Base-by-base conservation (phyloP, 495 filamentous ascomycete genomes). In the Aspergillus heteromorphus region DNA sequence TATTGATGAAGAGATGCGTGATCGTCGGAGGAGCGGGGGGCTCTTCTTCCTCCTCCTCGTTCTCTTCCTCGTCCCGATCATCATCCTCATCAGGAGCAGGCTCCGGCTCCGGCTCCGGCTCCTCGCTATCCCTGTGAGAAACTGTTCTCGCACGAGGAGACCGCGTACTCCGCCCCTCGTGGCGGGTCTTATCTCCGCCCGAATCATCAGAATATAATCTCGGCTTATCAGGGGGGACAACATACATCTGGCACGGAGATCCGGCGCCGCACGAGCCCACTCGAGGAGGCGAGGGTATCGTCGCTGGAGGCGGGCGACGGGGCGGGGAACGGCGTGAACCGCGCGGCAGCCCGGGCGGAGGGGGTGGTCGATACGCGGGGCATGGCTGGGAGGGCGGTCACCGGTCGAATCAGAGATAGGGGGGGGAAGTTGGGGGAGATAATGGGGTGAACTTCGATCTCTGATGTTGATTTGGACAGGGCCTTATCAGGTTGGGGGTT, bases 1-100 rank as follows among this genome's bases (percentile, higher is more conserved):
- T 65, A 40, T 61, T 61, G 47, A 67, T 59, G 40, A 65, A 67
- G 2, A 66, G 45, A 40, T 61, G 61, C 18, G 61, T 57, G 8
- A 61, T 54, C 1, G 56, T 51, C 11, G 60, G 51, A 7, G 51
- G 48, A 14, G 40, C 31, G 25, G 25, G 6, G 16, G 21, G 11
- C 4, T 13, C 14, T 43, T 20, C 48, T 14, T 20, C 16, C 1
- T 23, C 47, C 14, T 18, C 31, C 6, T 41, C 31, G 14, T 40
- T 10, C 25, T 57, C 4, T 7, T 4, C 23, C 23, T 27, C 4
- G 7, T 27, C 23, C 23, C 7, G 23, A 27, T 27, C 23, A 3
- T 27, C 4, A 7, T 27, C 23, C 23, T 27, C 23, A 27, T 27
- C 23, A 27, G 23, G 34, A 9, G 8, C 34, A n/a, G 34, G n/a